These are phyloP conservation scores for Malus orientalis DNA, from an alignment of 306 rosid genomes.

Conservation along the genomic window DNA sequence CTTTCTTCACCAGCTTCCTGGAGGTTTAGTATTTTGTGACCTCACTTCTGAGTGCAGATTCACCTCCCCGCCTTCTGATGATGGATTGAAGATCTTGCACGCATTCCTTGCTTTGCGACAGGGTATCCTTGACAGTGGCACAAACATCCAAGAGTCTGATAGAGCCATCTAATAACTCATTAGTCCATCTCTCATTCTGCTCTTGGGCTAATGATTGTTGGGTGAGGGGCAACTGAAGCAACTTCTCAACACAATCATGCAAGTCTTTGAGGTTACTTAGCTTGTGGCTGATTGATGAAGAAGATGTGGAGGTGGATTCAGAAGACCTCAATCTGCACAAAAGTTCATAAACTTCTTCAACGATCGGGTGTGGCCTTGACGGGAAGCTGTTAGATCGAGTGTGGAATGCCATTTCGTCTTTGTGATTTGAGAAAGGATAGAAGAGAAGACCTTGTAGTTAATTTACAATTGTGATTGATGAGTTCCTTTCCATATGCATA, in stretches of 20 bases:
- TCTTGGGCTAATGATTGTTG: conserved; percentile 25
- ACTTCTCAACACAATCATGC: conserved; percentile 26
- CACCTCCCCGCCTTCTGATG: conserved; percentile 3
- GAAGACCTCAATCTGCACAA: conserved; percentile 19
- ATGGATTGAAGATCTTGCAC: conserved; percentile 26
- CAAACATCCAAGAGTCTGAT: conserved; percentile 26
- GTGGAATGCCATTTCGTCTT: conserved; percentile 21
- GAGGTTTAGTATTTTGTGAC: conserved; percentile 30
- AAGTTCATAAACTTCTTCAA: conserved; percentile 16
- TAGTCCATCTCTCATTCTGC: conserved; percentile 13
- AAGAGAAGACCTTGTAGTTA: not conserved
- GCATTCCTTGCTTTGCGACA: conserved; percentile 16
- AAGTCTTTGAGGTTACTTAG: conserved; percentile 30
- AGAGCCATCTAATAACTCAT: conserved; percentile 37
- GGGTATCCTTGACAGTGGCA: not conserved
- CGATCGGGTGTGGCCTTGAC: conserved; percentile 29
- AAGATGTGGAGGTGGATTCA: conserved; percentile 11
- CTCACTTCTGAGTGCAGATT: conserved; percentile 15
- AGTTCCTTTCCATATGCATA: not conserved
- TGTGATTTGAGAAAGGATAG: not conserved
- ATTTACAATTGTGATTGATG: conserved; percentile 1
- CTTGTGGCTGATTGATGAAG: conserved; percentile 18
- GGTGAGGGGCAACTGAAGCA: conserved; percentile 25
- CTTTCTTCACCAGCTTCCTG: conserved; percentile 21
- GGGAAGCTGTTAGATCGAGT: conserved; percentile 35